Evolutionary conservation across 2,329 filamentous ascomycete species (phyloP).

Genomic region (Coccinonectria pachysandricola): DNA sequence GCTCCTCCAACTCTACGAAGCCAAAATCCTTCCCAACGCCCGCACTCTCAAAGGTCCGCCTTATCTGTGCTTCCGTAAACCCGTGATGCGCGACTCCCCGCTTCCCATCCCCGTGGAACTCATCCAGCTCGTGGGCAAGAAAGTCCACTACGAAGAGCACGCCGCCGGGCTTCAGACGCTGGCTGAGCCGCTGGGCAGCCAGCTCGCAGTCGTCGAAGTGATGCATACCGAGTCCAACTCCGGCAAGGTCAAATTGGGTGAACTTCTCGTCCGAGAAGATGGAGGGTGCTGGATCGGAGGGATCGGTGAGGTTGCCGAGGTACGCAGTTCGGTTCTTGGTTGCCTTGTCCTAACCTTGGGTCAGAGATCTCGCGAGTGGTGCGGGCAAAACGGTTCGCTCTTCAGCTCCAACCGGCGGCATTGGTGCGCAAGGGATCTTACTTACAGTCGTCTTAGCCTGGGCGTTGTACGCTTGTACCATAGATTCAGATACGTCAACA

Average conservation of each 20-base stretch:
- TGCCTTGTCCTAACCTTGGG: too few relatives aligned
- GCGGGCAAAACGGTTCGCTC: too few relatives aligned
- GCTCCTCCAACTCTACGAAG: constrained; percentile 42
- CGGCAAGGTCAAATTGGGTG: constrained; percentile 58
- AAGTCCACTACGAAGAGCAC: constrained; percentile 61
- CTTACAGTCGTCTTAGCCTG: constrained; percentile 43
- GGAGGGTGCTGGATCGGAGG: constrained; percentile 36
- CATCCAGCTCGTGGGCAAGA: constrained; percentile 37
- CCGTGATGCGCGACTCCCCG: constrained; percentile 58
- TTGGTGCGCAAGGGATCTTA: too few relatives aligned
- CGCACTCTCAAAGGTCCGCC: constrained; percentile 51
- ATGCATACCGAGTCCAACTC: constrained; percentile 53
- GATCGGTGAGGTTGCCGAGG: constrained; percentile 46
- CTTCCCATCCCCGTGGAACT: constrained; percentile 18
- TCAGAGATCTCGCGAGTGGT: too few relatives aligned
- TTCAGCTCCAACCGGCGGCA: too few relatives aligned
- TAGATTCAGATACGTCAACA: constrained; percentile 60
- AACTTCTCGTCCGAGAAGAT: constrained; percentile 51
- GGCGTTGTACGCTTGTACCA: constrained; percentile 58
- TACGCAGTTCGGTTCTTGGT: too few relatives aligned
- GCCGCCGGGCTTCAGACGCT: constrained; percentile 55
- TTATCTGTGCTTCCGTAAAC: constrained; percentile 51
- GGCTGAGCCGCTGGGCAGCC: constrained; percentile 46
- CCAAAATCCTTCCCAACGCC: constrained; percentile 48
- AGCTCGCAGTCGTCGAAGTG: constrained; percentile 57